Conservation (phyloP, 2,329 filamentous ascomycete genomes). For the Aspergillus puulaauensis region DNA sequence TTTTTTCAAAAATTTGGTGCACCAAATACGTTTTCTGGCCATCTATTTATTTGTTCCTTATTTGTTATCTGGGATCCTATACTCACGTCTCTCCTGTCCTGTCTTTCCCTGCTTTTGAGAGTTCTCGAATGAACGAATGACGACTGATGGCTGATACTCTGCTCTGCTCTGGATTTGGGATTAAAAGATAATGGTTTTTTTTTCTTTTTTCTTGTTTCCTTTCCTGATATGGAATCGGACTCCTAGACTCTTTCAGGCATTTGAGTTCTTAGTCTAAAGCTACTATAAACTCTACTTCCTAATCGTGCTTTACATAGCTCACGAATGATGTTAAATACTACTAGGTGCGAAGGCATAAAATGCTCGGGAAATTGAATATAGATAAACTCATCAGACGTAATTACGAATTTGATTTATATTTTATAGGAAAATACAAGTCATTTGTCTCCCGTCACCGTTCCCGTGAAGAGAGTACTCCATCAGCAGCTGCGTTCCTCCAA, state of each 20-base stretch:
- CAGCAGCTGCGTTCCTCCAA: constrained; percentile 23
- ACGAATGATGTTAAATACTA: neutral
- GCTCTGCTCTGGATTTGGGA: neutral
- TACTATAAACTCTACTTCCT: neutral
- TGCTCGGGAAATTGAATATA: neutral
- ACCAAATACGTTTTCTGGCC: neutral
- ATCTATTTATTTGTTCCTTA: neutral
- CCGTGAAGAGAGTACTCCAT: neutral
- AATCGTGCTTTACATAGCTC: neutral
- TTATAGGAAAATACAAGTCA: constrained; percentile 11
- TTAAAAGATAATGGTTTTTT: neutral
- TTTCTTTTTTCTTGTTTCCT: neutral
- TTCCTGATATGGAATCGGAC: neutral
- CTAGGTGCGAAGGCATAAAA: neutral
- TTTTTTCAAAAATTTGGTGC: neutral
- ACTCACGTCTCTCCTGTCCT: neutral
- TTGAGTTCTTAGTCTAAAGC: neutral
- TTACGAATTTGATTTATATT: constrained; percentile 11
- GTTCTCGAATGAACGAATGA: neutral
- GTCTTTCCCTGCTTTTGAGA: neutral
- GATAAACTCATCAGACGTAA: constrained; percentile 5
- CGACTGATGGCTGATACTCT: constrained; percentile 2
- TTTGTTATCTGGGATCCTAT: neutral
- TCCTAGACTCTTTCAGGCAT: neutral
- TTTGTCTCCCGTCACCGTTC: neutral